A percentile compares a stretch with the other conserved stretches of the same genome.
These are phyloP conservation scores for Cystobasidium tubakii DNA, from an alignment of 768 basidiomycete species.

Conservation along the genomic window DNA sequence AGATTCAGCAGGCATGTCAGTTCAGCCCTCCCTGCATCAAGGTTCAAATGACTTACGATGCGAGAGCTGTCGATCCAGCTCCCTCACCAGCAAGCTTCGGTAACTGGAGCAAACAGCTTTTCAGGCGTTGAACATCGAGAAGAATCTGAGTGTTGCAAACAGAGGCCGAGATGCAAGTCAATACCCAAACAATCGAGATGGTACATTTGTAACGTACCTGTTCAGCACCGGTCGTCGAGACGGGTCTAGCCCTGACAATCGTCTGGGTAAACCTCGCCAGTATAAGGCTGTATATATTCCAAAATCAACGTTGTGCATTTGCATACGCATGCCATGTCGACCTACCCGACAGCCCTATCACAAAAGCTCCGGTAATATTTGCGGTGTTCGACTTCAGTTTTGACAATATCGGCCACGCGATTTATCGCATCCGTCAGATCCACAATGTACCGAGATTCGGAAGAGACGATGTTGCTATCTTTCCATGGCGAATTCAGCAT, in stretches of 20 bases:
- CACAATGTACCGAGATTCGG: slow-evolving; percentile 70
- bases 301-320: background rate
- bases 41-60: slow-evolving; percentile 37
- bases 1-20: background rate
- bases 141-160: slow-evolving; percentile 64
- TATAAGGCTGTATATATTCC: slow-evolving; percentile 58
- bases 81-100: slow-evolving; percentile 52
- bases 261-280: slow-evolving; percentile 81
- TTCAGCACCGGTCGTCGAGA: slow-evolving; percentile 89
- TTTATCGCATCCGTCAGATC: slow-evolving; percentile 72
- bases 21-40: background rate
- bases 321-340: background rate
- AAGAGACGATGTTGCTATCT: slow-evolving; percentile 72
- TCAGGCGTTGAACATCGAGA: slow-evolving; percentile 82
- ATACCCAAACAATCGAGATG: too few relatives aligned
- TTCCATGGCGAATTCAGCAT: slow-evolving; percentile 77
- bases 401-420: slow-evolving; percentile 68
- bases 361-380: slow-evolving; percentile 85
- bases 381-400: slow-evolving; percentile 82
- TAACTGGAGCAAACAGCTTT: slow-evolving; percentile 71
- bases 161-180: background rate
- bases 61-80: slow-evolving; percentile 26
- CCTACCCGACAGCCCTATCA: slow-evolving; percentile 84
- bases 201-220: slow-evolving; percentile 64
- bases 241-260: slow-evolving; percentile 79